Base-by-base conservation (phyloP, 345 rosid genomes). In the Hirschfeldia incana region DNA sequence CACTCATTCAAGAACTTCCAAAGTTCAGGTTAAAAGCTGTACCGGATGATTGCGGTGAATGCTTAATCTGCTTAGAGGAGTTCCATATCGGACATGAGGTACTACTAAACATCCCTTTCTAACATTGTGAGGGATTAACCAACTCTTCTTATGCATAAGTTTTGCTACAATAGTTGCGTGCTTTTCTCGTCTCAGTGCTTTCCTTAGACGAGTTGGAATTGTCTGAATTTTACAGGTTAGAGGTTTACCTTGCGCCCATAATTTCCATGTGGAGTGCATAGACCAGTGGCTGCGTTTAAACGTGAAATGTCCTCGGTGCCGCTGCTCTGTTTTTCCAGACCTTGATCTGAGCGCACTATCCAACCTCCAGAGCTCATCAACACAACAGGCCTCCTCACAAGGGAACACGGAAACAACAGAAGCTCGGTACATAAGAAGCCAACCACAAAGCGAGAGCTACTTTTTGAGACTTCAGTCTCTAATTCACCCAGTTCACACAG, bases 231-330 rank as follows among this genome's bases (percentile, higher is more conserved):
- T 33, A 84, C 91, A 96, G 99, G 99, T 96, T 72, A 94, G 98
- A 59, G 99, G 98, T 70, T 85, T 96, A 81, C 99, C 99, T 17
- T 93, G 99, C 79, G 98, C 99, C 17, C 99, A 96, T 78, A 96
- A 96, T 80, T 96, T 96, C 85, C 98, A 96, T 71, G 95, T 96
- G 21, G 98, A 90, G 49, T 93, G 99, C 84, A 96, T 96, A 32
- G 97, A 93, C 6, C 87, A 92, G 87, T 96, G 99, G 99, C 91
- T 96, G 53, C 89, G 97, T 58, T 76, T 96, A 81, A 96, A 96
- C 32, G 94, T 96, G 67, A 96, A 96, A 78, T 96, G 98, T 83
- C 99, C 99, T 33, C 85, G 99, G 60, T 96, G 99, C 69, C 97
- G 99, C 5, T 86, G 88, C 85, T 92, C 97, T 0, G 98, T 96